phyloP scores from a whole-genome alignment of 176 grass and related monocot genomes.

The Aegilops sharonensis region DNA sequence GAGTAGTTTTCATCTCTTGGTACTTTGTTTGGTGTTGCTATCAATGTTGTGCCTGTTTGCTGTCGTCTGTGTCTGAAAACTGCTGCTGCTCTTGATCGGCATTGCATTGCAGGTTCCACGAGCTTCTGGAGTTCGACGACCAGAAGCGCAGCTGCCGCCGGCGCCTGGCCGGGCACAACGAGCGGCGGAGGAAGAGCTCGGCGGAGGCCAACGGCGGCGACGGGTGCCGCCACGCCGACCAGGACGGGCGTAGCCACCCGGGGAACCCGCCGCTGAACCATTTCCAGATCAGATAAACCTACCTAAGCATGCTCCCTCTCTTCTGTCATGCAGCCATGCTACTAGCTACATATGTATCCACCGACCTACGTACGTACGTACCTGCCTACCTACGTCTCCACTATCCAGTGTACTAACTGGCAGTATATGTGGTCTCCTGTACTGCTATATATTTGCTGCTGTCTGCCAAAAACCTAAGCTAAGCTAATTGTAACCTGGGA shows the following conservation, averaged over 20 bases:
- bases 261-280: slow-evolving; percentile 54
- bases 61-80: slow-evolving; percentile 7
- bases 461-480: slow-evolving; percentile 18
- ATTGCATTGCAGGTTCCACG: slow-evolving; percentile 66
- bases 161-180: slow-evolving; percentile 93
- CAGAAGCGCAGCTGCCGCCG: slow-evolving; percentile 76
- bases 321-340: slow-evolving; percentile 86
- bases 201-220: slow-evolving; percentile 47
- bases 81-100: neutral
- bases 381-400: neutral
- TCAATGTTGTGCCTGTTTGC: neutral
- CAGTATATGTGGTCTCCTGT: slow-evolving; percentile 16
- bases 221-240: slow-evolving; percentile 42
- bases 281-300: slow-evolving; percentile 78
- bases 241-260: slow-evolving; percentile 42
- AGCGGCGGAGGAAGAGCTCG: slow-evolving; percentile 81
- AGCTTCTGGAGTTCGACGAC: slow-evolving; percentile 83
- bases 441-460: slow-evolving; percentile 5
- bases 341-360: neutral
- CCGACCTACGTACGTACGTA: neutral
- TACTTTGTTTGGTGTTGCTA: neutral
- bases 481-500: slow-evolving; percentile 34
- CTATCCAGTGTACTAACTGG: slow-evolving; percentile 18
- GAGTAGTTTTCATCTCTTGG: neutral
- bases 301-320: slow-evolving; percentile 91